Base-by-base conservation (phyloP, 1,284 basidiomycete genomes). In the Malassezia brasiliensis region DNA sequence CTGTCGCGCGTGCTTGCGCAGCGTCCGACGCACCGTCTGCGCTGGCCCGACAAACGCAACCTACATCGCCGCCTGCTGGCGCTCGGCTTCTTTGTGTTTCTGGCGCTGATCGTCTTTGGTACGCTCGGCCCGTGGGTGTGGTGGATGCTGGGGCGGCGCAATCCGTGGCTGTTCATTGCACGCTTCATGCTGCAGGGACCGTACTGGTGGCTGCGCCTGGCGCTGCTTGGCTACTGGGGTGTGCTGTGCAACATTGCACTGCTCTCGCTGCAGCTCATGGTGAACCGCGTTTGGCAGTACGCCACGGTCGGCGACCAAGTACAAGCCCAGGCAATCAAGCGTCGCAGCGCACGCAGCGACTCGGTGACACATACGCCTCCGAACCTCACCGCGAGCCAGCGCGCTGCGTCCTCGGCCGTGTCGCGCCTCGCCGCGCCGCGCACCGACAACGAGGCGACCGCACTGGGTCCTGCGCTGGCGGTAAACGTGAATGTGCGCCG, bases 1-100 rank as follows among this genome's bases (percentile, higher is more conserved):
- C 81, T 96, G 15, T 94, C 90, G 14, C 83, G 94, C 0, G 85
- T 90, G 71, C 86, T 94, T 58, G 91, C 93, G 0, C 89, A 89
- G 67, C 83, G 85, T 35, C 94, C 94, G 1, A 83, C 86, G 7
- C 87, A 90, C 67, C 85, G 91, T 4, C 82, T 96, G 19, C 83
- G 85, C 38, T 88, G 86, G 76, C 91, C 90, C 0, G 82, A 86
- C 58, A 87, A 94, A 73, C 90, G 91, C 66, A 81, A 85, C 44
- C 79, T 84, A 10, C 87, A 94, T 65, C 85, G 88, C 25, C 83
- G 87, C 2, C 81, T 85, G 44, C 83, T 96, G 40, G 91, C 93
- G 7, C 79, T 84, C 11, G 88, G 84, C 2, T 91, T 96, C 77
- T 91, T 91, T 69, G 76, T 81, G 22, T 87, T 90, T 35, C 78